Conservation (phyloP, 2,329 filamentous ascomycete genomes). For the Arachnomyces sp. region DNA sequence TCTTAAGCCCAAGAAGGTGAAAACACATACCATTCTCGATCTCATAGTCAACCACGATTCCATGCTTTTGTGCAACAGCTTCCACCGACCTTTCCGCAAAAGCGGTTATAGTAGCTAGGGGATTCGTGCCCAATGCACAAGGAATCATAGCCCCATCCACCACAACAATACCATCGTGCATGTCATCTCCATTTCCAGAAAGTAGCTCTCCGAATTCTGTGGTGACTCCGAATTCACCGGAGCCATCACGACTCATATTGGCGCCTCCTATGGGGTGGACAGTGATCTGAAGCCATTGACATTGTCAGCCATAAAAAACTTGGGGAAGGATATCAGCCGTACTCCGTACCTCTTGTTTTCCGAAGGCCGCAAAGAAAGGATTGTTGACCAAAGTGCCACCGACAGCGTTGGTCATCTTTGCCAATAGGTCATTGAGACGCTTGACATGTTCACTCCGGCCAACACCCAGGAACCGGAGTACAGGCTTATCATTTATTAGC, state of each 20-base stretch:
- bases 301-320: constrained; percentile 33
- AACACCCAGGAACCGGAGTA: constrained; percentile 53
- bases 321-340: neutral
- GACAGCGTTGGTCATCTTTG: constrained; percentile 41
- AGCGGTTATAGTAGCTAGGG: constrained; percentile 62
- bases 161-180: constrained; percentile 53
- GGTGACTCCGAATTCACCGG: constrained; percentile 50
- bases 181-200: constrained; percentile 43
- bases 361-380: constrained; percentile 51
- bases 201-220: constrained; percentile 58
- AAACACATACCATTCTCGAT: constrained; percentile 31
- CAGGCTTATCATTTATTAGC: constrained; percentile 47
- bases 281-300: constrained; percentile 33
- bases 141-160: constrained; percentile 58
- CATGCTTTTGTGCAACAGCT: constrained; percentile 36
- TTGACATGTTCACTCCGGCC: constrained; percentile 9
- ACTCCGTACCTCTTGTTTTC: constrained; percentile 13
- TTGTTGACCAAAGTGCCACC: constrained; percentile 55
- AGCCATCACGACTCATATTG: constrained; percentile 54
- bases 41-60: constrained; percentile 40
- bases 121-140: constrained; percentile 57
- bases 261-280: constrained; percentile 62
- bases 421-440: constrained; percentile 8
- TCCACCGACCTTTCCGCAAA: constrained; percentile 59
- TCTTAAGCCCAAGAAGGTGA: too few species aligned